These are phyloP conservation scores for Fusarium redolens DNA, from an alignment of 2,329 filamentous ascomycete genomes.

Conservation along the genomic window DNA sequence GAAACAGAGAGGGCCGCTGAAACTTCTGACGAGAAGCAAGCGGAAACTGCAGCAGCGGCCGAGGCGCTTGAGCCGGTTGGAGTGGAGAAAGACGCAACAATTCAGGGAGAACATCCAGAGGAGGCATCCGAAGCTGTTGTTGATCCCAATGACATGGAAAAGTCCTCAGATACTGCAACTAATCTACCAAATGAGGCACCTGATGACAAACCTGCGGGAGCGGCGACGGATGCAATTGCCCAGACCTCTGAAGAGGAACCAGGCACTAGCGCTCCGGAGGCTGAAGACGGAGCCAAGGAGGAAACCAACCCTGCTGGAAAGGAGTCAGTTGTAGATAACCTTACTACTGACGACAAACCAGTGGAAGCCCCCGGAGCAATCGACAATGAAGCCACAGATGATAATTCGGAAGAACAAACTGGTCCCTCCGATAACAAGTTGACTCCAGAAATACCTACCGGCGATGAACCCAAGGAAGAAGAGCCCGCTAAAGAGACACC, in stretches of 20 bases:
- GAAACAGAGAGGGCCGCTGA: not conserved
- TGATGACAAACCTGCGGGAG: not conserved
- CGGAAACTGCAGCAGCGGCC: constrained; percentile 2
- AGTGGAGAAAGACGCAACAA: not conserved
- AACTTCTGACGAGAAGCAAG: constrained; percentile 11
- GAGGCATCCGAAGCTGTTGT: not conserved
- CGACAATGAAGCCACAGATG: not conserved
- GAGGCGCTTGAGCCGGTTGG: not conserved
- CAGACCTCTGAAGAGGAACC: not conserved
- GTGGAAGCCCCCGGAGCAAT: constrained; percentile 1
- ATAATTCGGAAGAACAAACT: not conserved
- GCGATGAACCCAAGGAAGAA: not conserved
- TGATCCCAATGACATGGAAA: not conserved
- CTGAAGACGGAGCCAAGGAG: not conserved
- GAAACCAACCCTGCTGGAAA: not conserved
- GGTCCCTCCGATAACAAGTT: not conserved
- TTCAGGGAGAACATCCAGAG: constrained; percentile 8
- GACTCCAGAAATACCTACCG: not conserved
- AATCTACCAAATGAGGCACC: not conserved
- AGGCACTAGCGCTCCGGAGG: not conserved
- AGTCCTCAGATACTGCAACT: not conserved
- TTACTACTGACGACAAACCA: not conserved
- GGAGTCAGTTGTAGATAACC: constrained; percentile 4
- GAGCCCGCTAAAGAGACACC: not conserved
- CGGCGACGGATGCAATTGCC: not conserved